Evolutionary conservation across 768 basidiomycete species (phyloP).

Genomic region (Lactifluus subvellereus): DNA sequence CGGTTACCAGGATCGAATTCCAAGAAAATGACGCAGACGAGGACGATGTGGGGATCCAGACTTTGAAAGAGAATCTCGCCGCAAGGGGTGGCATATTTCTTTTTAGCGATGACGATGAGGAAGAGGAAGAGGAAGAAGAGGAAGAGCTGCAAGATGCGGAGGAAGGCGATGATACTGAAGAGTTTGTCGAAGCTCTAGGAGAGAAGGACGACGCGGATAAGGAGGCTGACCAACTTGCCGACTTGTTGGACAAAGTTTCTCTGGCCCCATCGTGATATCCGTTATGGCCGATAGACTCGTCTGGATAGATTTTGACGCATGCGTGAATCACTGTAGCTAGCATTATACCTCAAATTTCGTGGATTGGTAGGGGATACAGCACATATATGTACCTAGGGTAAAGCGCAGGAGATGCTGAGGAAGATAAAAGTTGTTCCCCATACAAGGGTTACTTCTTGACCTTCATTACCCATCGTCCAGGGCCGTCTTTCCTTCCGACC

Average conservation of each 20-base stretch:
- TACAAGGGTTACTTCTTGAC: conserved; percentile 4
- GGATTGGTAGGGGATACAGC: neutral
- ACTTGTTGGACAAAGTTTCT: conserved; percentile 60
- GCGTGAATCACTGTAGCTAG: neutral
- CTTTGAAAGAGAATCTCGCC: conserved; percentile 49
- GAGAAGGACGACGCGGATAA: conserved; percentile 33
- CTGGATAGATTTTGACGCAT: neutral
- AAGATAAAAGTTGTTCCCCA: neutral
- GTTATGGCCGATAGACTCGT: neutral
- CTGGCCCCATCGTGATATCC: conserved; percentile 4
- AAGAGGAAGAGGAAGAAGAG: conserved; percentile 52
- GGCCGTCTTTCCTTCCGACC: conserved; percentile 15
- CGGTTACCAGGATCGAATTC: conserved; percentile 67
- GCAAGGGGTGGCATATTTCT: conserved; percentile 62
- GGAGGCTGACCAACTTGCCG: conserved; percentile 53
- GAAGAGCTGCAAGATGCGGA: conserved; percentile 38
- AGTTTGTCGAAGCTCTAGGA: conserved; percentile 26
- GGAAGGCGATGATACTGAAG: conserved; percentile 30
- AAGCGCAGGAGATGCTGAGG: neutral
- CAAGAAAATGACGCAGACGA: conserved; percentile 90
- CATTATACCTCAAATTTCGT: conserved; percentile 7
- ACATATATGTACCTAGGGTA: neutral
- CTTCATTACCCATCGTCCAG: conserved; percentile 15
- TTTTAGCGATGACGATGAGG: conserved; percentile 75
- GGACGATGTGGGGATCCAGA: conserved; percentile 56